Percentiles rank a stretch among this genome's conserved stretches.
Evolutionary conservation across 148 eudicot genomes (phyloP).

Genomic region (Talinum fruticosum): DNA sequence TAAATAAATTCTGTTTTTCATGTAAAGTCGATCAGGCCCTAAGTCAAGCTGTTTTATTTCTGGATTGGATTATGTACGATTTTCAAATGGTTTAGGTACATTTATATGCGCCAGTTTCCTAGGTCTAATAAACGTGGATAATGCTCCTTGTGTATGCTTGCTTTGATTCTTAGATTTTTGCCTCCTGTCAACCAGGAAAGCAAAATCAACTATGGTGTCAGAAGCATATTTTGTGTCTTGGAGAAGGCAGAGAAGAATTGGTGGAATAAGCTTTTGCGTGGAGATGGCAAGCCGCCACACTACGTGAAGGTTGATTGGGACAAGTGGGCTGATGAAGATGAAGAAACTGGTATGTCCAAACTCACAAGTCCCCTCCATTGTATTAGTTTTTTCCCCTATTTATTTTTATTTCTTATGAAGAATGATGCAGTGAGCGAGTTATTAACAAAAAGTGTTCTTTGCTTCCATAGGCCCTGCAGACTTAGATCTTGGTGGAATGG

Average conservation of each 20-base stretch:
- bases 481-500: conserved; percentile 84
- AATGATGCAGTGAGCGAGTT: not conserved
- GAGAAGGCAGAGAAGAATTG: conserved; percentile 82
- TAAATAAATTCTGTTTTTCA: no score
- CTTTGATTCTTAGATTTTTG: not conserved
- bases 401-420: not conserved
- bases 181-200: conserved; percentile 50
- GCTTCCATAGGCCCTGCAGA: conserved; percentile 54
- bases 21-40: no score
- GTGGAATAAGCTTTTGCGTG: conserved; percentile 78
- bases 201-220: conserved; percentile 65
- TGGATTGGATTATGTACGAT: not conserved
- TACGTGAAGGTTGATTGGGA: conserved; percentile 98
- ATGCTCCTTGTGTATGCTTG: not conserved
- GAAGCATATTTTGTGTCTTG: conserved; percentile 75
- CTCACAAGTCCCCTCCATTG: not conserved
- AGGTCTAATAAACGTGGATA: not conserved
- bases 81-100: not conserved
- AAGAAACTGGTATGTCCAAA: conserved; percentile 38
- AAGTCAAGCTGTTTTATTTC: no score
- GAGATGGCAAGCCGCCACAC: conserved; percentile 77
- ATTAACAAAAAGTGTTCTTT: not conserved
- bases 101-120: not conserved
- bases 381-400: not conserved
- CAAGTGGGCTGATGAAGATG: conserved; percentile 98